phyloP scores from a whole-genome alignment of 345 rosid genomes.

The Jatropha curcas region DNA sequence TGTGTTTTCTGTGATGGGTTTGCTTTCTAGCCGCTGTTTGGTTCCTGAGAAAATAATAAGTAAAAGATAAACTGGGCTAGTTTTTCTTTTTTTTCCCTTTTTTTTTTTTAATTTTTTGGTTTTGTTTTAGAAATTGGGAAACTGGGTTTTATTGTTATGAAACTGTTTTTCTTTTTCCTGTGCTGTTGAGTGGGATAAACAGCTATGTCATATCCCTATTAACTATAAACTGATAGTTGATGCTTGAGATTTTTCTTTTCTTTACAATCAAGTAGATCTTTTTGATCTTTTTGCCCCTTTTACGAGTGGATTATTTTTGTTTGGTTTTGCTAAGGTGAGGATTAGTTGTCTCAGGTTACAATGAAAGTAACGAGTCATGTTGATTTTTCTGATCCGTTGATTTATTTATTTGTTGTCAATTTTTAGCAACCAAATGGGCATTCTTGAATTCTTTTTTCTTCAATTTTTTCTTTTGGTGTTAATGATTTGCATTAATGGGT shows the following conservation, averaged over 20 bases:
- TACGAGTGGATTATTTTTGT: neutral
- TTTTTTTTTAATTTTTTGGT: too few species aligned
- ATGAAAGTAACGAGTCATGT: neutral
- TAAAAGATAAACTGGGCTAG: neutral
- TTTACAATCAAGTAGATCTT: neutral
- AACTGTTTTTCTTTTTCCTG: neutral
- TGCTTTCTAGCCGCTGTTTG: constrained; percentile 1
- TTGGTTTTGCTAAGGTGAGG: neutral
- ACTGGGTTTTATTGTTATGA: neutral
- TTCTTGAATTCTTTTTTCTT: neutral
- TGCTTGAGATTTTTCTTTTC: neutral
- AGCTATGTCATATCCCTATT: neutral
- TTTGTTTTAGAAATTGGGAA: neutral
- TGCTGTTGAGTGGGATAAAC: neutral
- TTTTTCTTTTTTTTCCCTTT: neutral
- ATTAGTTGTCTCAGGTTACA: neutral
- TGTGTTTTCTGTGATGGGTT: neutral
- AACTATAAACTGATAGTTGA: neutral
- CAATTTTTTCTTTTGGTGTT: neutral
- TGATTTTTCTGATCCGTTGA: neutral
- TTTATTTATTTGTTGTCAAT: neutral
- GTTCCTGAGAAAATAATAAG: constrained; percentile 3
- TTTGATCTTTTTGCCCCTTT: neutral
- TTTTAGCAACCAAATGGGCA: neutral
- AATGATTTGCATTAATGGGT: neutral